phyloP scores from a whole-genome alignment of 106 monocot species.

The Acorus calamus region DNA sequence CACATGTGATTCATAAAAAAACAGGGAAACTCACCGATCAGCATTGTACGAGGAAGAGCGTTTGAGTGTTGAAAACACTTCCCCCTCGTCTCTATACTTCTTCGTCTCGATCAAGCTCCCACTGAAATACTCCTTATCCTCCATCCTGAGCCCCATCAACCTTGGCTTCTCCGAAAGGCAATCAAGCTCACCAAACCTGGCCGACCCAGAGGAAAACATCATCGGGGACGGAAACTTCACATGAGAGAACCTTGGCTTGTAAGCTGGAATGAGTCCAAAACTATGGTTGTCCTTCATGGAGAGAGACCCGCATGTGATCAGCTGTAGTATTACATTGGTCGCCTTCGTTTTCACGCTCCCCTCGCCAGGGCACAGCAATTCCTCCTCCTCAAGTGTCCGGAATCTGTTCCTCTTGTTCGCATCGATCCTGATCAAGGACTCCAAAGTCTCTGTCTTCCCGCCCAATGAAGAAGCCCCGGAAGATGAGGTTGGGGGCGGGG shows the following conservation, averaged over 20 bases:
- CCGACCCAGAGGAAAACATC: slow-evolving; percentile 1
- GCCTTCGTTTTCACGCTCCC: slow-evolving; percentile 21
- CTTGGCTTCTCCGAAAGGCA: slow-evolving; percentile 17
- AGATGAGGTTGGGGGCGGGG: slow-evolving; percentile 13
- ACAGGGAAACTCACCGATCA: slow-evolving; percentile 11
- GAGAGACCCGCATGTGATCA: slow-evolving; percentile 35
- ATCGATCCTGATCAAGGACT: slow-evolving; percentile 35
- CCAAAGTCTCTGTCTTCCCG: slow-evolving; percentile 30
- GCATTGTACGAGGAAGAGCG: slow-evolving; percentile 23
- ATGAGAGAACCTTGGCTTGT: slow-evolving; percentile 27
- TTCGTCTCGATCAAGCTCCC: slow-evolving; percentile 25
- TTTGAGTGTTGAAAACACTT: slow-evolving; percentile 10
- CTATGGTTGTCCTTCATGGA: slow-evolving; percentile 28
- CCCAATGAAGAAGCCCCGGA: slow-evolving; percentile 18
- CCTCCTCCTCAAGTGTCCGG: slow-evolving; percentile 22
- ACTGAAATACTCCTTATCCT: slow-evolving; percentile 37
- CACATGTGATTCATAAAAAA: too few relatives aligned
- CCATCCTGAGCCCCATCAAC: slow-evolving; percentile 10
- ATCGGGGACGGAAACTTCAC: slow-evolving; percentile 9
- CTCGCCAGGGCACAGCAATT: slow-evolving; percentile 7
- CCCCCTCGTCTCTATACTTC: slow-evolving; percentile 15
- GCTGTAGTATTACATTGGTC: slow-evolving; percentile 27
- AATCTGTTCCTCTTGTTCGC: slow-evolving; percentile 18
- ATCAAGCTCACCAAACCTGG: slow-evolving; percentile 12
- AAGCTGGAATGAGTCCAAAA: slow-evolving; percentile 13